phyloP scores from a whole-genome alignment of 768 basidiomycete genomes.

The Boletellus ananas region DNA sequence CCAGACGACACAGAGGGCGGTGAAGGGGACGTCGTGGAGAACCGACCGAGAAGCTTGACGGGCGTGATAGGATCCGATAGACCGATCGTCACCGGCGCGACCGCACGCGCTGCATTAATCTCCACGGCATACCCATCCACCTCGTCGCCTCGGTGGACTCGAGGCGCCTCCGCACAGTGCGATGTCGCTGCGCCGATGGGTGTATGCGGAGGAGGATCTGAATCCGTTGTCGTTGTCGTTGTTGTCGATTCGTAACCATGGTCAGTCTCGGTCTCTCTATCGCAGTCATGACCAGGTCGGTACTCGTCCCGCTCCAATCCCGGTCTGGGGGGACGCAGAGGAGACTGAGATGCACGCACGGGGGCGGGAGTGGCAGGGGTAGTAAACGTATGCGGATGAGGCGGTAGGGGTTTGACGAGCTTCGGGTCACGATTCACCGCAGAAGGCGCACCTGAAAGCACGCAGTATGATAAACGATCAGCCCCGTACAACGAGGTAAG shows the following conservation, averaged over 20 bases:
- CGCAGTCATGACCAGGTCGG: constrained; percentile 8
- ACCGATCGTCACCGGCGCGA: not conserved
- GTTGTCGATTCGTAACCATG: constrained; percentile 27
- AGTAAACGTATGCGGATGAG: constrained; percentile 5
- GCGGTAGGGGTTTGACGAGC: not conserved
- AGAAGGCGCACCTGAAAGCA: constrained; percentile 13
- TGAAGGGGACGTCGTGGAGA: constrained; percentile 1
- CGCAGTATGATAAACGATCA: constrained; percentile 8
- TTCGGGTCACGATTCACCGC: constrained; percentile 6
- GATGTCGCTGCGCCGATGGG: constrained; percentile 14
- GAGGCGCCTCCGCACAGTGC: constrained; percentile 3
- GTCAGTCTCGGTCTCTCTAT: constrained; percentile 22
- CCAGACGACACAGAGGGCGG: constrained; percentile 1
- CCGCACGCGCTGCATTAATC: constrained; percentile 1
- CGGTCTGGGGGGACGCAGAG: constrained; percentile 2
- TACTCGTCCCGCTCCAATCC: constrained; percentile 3
- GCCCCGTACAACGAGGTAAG: constrained; percentile 1
- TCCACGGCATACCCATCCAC: constrained; percentile 4
- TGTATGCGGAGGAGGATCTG: constrained; percentile 26
- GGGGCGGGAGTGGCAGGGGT: constrained; percentile 1
- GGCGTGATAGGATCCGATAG: constrained; percentile 17
- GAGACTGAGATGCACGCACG: not conserved
- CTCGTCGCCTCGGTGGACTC: constrained; percentile 16
- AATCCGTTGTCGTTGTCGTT: constrained; percentile 27
- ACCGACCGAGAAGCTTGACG: constrained; percentile 12